These are phyloP conservation scores for Mercurialis annua DNA, from an alignment of 345 rosid genomes.

Conservation along the genomic window DNA sequence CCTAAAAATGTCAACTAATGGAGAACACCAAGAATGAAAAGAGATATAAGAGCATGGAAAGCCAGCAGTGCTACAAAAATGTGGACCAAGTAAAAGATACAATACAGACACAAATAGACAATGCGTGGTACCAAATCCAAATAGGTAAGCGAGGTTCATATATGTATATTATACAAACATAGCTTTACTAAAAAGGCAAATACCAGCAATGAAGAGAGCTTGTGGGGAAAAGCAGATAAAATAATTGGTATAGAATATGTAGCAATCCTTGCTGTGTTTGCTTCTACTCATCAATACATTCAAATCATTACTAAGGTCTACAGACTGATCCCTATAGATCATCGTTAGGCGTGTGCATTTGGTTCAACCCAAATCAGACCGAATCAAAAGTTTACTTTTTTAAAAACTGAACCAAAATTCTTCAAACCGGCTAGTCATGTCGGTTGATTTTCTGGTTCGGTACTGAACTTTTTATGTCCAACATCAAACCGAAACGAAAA, in stretches of 20 bases:
- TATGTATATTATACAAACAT: conserved; percentile 2
- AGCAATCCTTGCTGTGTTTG: conserved; percentile 59
- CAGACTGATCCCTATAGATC: conserved; percentile 19
- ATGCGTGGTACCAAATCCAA: conserved; percentile 26
- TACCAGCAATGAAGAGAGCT: not conserved
- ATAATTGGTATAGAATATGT: conserved; percentile 30
- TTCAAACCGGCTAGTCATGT: too few species aligned
- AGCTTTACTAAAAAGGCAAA: conserved; percentile 28
- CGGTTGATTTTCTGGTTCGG: too few species aligned
- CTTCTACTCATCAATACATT: conserved; percentile 46
- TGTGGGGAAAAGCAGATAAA: conserved; percentile 26
- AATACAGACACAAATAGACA: conserved; percentile 3
- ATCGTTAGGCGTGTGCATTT: too few species aligned
- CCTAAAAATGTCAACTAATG: conserved; percentile 3
- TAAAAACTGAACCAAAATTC: too few species aligned
- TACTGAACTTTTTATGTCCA: too few species aligned
- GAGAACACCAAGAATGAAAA: conserved; percentile 10
- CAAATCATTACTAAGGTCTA: conserved; percentile 40
- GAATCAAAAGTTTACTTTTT: too few species aligned
- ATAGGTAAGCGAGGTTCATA: conserved; percentile 21
- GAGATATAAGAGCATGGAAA: not conserved
- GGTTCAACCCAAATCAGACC: too few species aligned
- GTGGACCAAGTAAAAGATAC: conserved; percentile 11
- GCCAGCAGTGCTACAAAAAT: conserved; percentile 3
- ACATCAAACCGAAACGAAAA: too few species aligned